Base-by-base conservation (phyloP, 2,329 filamentous ascomycete species). In the Claviceps paspali region DNA sequence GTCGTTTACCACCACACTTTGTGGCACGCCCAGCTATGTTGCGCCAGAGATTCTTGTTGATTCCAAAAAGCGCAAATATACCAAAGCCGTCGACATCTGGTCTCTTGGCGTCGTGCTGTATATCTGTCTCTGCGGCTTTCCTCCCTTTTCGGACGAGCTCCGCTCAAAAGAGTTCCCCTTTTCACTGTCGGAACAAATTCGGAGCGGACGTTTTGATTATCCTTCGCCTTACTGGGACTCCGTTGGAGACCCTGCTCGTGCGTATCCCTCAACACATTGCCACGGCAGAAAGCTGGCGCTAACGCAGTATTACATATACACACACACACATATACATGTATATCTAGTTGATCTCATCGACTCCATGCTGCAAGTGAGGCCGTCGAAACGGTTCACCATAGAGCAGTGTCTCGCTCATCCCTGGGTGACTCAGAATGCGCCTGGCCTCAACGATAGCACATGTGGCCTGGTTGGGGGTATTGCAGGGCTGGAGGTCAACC, bases 51-150 rank as follows among this genome's bases (percentile, higher is more conserved):
- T 98, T 40, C 66, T 98, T 4, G 81, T 86, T 51, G 82, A 87
- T 44, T 76, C 73, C 14, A 79, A 76, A 49, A 74, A 85, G 43
- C 78, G 91, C 46, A 82, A 82, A 52, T 98, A 98, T 61, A 94
- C 87, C 38, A 84, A 86, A 51, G 87, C 87, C 3, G 91, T 98
- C 8, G 91, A 98, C 55, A 70, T 96, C 29, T 96, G 91, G 91
- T 94, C 87, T 1, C 69, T 96, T 1, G 91, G 91, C n/a, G 91
- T 98, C 3, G 88, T 98, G 3, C 68, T 98, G 18, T 98, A 96
- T 60, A 96, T 96, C 49, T 95, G 86, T 54, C 71, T 96, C 5
- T 96, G 91, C 54, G 91, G 91, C 26, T 96, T 96, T 52, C 91
- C 88, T 4, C 91, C 91, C 0, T 98, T 98, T 60, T 93, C 85